Base-by-base conservation (phyloP, 305 asterid species). In the Fraxinus platypoda region DNA sequence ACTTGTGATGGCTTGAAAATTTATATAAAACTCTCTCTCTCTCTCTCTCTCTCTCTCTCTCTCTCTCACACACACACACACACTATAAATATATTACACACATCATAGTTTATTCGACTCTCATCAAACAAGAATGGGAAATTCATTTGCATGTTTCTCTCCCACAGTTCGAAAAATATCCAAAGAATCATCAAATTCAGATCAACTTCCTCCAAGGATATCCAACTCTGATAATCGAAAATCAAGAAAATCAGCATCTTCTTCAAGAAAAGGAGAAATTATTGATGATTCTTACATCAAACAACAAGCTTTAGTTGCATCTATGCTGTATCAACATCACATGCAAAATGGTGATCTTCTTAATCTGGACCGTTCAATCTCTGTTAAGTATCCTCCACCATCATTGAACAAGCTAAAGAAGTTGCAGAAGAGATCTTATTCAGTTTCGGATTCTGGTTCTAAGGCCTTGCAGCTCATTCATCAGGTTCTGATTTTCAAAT, bases 221-320 rank as follows among this genome's bases (percentile, higher is more conserved):
- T 85, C 91, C 0, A 82, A 87, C 23, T 80, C 86, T 3, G 59
- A 80, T 35, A 70, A 62, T 59, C 80, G 75, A 80, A 90, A 79
- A 82, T 90, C 92, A 37, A 87, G 88, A 82, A 90, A 82, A 75
- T 30, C 43, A 4, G 74, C 87, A 8, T n/a, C 83, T 33, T 57
- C 90, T 2, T 64, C 83, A 8, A 85, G 81, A 74, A 33, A 41
- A 4, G 79, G 57, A n/a, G 85, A 79, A 3, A 75, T 21, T 12
- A 68, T 82, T 38, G 92, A 89, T 3, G 91, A 90, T 21, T 85
- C 88, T 2, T 89, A 85, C 78, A 90, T 91, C 26, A 87, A 84
- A 78, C 82, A 91, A 59, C 95, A 91, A 80, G 95, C 95, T 72
- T 85, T 84, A 77, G 87, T 90, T 68, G 94, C 95, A 4, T 80